Base-by-base conservation (phyloP, 768 basidiomycete genomes). In the Infundibulicybe gibba region DNA sequence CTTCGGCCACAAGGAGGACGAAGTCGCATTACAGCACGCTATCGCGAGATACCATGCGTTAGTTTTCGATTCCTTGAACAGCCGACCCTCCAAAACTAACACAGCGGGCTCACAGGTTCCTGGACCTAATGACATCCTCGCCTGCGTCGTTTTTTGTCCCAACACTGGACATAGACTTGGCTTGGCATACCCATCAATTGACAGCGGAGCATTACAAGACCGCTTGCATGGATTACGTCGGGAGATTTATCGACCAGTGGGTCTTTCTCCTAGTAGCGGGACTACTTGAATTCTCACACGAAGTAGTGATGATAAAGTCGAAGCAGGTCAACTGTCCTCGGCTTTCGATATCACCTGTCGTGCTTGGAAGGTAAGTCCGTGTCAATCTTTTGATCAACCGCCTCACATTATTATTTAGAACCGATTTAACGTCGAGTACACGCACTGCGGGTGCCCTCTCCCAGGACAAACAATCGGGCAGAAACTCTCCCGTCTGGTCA, bases 181-280 rank as follows among this genome's bases (percentile, higher is more conserved):
- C 74, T 3, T 87, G 86, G 85, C 87, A 90, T 51, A 84, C 83
- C 0, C 85, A 88, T 48, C 85, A 87, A 51, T 69, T 87, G 5
- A 66, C 74, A 57, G 68, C 70, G 0, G 48, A 46, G 2, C 63
- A 66, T 32, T 87, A 87, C 54, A 54, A 58, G 4, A 41, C 49
- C 1, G 75, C 83, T 48, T 76, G 77, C 38, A 59, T 60, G 47
- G 60, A 44, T 12, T 70, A 67, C 42, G 50, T 80, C 3, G 69
- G 73, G 0, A 69, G 71, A 16, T 74, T 67, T 31, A 59, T 84
- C 19, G 76, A 83, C 54, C 81, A 84, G 81, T 82, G 59, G 80
- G 45, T 10, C 14, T 2, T 32, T 31, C 14, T 54, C 40, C 19
- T 42, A 21, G n/a, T n/a, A n/a, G 34, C 8, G 16, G 11, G 10